Conservation (phyloP, 2,329 filamentous ascomycete species). For the Microcera coccophila region DNA sequence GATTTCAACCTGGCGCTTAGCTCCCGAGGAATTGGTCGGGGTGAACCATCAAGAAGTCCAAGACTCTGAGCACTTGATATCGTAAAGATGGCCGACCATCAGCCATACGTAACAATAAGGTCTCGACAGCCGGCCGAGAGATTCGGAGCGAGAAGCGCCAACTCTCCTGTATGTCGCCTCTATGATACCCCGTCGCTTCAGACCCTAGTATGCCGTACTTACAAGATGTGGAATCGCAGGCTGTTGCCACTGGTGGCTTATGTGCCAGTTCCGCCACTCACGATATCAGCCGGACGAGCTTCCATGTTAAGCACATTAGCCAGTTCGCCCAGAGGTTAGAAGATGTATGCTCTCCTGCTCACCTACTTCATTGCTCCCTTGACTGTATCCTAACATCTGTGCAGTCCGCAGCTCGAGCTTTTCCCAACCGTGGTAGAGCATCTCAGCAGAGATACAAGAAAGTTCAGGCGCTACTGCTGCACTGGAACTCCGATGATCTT, state of each 20-base stretch:
- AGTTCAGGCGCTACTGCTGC: constrained; percentile 51
- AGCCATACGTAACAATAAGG: constrained; percentile 52
- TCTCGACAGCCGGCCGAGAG: constrained; percentile 45
- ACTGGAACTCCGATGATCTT: constrained; percentile 56
- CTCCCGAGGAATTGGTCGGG: not conserved
- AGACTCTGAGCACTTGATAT: not conserved
- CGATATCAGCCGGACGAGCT: constrained; percentile 55
- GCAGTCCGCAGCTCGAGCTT: constrained; percentile 53
- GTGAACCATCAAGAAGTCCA: not conserved
- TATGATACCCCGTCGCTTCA: not conserved
- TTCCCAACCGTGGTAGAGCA: constrained; percentile 51
- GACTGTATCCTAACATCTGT: constrained; percentile 12
- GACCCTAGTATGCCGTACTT: constrained; percentile 11
- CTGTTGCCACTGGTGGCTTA: constrained; percentile 15
- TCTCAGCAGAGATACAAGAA: constrained; percentile 55
- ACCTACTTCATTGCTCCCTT: not conserved
- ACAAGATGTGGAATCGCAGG: constrained; percentile 15
- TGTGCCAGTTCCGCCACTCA: constrained; percentile 45
- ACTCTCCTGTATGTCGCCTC: constrained; percentile 43
- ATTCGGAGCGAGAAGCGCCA: constrained; percentile 45
- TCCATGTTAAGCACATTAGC: constrained; percentile 54
- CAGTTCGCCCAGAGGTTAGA: constrained; percentile 53
- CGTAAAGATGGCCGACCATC: constrained; percentile 38
- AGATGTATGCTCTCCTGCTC: constrained; percentile 50
- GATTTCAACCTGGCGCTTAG: not conserved